phyloP scores from a whole-genome alignment of 1,139 yeast genomes.

The Yamadazyma songkhlaensis region DNA sequence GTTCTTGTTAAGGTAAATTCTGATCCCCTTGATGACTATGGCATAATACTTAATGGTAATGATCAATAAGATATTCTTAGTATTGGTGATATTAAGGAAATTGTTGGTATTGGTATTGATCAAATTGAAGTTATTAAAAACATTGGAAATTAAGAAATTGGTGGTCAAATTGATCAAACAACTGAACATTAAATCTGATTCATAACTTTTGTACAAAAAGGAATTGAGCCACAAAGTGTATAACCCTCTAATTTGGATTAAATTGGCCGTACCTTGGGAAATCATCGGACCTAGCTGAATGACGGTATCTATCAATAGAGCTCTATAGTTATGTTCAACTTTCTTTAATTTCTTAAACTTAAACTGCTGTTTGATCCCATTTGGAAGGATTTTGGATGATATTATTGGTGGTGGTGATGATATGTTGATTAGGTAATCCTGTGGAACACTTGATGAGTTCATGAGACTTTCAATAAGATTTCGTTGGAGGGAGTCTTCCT shows the following conservation, averaged over 20 bases:
- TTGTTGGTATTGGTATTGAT: conserved; percentile 12
- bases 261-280: conserved; percentile 25
- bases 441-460: conserved; percentile 10
- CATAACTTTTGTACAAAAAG: conserved; percentile 26
- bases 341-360: conserved; percentile 15
- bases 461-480: conserved; percentile 12
- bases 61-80: conserved; percentile 26
- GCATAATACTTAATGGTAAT: conserved; percentile 37
- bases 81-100: conserved; percentile 16
- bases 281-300: conserved; percentile 20
- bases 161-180: conserved; percentile 41
- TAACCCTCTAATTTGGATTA: conserved; percentile 29
- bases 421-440: conserved; percentile 11
- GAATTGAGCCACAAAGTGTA: conserved; percentile 36
- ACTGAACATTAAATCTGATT: conserved; percentile 31
- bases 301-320: conserved; percentile 14
- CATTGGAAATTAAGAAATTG: conserved; percentile 37
- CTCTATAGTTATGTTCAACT: conserved; percentile 17
- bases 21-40: conserved; percentile 32
- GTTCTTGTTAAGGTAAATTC: conserved; percentile 28
- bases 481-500: conserved; percentile 10
- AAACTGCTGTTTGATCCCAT: conserved; percentile 13
- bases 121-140: conserved; percentile 21
- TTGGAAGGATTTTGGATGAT: conserved; percentile 17
- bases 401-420: conserved; percentile 8